phyloP scores from a whole-genome alignment of 2,329 filamentous ascomycete genomes.

The Aphanocladium album region DNA sequence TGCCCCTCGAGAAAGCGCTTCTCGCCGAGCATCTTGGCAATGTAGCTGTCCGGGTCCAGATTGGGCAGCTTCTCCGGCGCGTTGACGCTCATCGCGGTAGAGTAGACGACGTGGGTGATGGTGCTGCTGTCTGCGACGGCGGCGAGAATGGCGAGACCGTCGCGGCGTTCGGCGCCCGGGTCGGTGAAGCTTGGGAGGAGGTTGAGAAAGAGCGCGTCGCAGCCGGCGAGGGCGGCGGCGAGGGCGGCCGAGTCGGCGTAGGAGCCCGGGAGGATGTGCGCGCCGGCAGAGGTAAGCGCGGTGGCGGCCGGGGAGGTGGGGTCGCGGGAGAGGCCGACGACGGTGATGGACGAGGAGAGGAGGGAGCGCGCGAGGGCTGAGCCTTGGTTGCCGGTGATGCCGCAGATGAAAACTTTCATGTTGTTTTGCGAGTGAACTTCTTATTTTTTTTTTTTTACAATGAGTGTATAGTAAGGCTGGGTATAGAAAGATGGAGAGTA shows the following conservation, averaged over 20 bases:
- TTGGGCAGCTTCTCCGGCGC: constrained; percentile 23
- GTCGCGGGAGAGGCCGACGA: constrained; percentile 23
- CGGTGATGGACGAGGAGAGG: constrained; percentile 24
- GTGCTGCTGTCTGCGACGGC: constrained; percentile 32
- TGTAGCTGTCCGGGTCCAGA: constrained; percentile 23
- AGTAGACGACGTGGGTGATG: constrained; percentile 33
- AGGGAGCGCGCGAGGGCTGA: constrained; percentile 31
- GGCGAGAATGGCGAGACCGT: constrained; percentile 28
- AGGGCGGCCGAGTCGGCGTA: constrained; percentile 30
- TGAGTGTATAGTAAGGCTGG: too few relatives aligned
- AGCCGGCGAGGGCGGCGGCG: constrained; percentile 23
- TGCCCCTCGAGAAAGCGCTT: constrained; percentile 40
- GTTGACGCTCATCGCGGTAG: constrained; percentile 27
- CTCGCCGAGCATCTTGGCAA: constrained; percentile 26
- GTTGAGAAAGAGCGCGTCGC: constrained; percentile 15
- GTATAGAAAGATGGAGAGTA: not conserved
- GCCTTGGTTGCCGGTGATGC: constrained; percentile 37
- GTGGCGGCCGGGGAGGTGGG: constrained; percentile 25
- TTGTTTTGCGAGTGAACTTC: constrained; percentile 26
- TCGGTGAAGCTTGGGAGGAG: not conserved
- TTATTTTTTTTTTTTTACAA: too few relatives aligned
- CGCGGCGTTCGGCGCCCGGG: constrained; percentile 22
- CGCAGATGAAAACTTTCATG: constrained; percentile 33
- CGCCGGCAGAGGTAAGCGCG: constrained; percentile 26
- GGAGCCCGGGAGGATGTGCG: constrained; percentile 27